Evolutionary conservation across 2,329 filamentous ascomycete genomes (phyloP), one percentile per base, ranked within the genome.

Genomic region (Chalaropsis ovoidea): DNA sequence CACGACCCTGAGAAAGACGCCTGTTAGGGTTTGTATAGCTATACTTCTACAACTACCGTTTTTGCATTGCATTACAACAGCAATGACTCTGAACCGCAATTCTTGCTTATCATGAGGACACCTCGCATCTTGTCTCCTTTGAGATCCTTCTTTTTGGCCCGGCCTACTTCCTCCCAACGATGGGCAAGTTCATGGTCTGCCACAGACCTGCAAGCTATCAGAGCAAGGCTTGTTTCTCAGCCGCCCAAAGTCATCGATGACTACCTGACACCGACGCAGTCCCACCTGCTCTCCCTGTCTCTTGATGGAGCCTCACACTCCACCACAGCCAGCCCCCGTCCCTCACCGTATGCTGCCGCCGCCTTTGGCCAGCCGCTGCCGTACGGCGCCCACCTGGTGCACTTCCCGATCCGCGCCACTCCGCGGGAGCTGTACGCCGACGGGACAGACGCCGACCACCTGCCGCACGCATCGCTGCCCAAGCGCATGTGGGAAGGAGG

Each of bases 401-500:
- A 95, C 77, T 96, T 96, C 76, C 90, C 91, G 67, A 82, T 88
- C 11, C 82, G 85, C 68, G 77, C 87, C 19, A 78, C 82, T 0
- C 77, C 83, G 15, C 82, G 81, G 7, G 70, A 78, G 42, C 82
- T 97, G 54, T 81, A 90, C 19, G 78, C 84, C 1, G 94, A 99
- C 76, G 93, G 94, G 66, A 95, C 92, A 0, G 93, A 97, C 73
- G 78, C 83, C 3, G 79, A 87, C 64, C 90, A 96, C 72, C 86
- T 80, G 27, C 93, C 93, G 0, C 73, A 73, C 3, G 47, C 60
- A 8, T 85, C 86, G 0, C 96, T 89, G 73, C 80, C 80, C 62
- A 82, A 89, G 24, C 85, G 94, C 19, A 84, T 99, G 77, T 99
- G 94, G 94, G 90, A 89, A 15, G 91, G 92, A 41, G 94, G 93